Conservation (phyloP, 306 rosid species). For the Sicyos edulis region DNA sequence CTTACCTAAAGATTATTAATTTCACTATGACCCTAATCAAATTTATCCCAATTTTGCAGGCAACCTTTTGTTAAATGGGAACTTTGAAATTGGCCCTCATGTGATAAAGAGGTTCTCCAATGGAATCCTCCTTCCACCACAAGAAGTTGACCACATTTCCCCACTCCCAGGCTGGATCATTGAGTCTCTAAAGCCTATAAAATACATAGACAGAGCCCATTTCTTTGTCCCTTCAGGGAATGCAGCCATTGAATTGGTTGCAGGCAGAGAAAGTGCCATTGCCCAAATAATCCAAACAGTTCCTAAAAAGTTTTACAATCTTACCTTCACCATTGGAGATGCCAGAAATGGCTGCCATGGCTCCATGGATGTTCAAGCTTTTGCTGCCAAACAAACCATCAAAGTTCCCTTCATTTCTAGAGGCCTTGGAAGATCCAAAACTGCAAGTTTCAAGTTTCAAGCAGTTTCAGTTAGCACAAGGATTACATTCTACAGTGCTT, state of each 20-base stretch:
- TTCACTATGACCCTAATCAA: too few relatives aligned
- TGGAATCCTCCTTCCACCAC: constrained; percentile 44
- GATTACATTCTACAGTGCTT: constrained; percentile 42
- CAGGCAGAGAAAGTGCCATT: constrained; percentile 46
- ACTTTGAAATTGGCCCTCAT: constrained; percentile 47
- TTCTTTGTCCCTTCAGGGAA: constrained; percentile 42
- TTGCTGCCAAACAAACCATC: constrained; percentile 40
- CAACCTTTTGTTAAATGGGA: constrained; percentile 41
- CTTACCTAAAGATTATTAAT: too few relatives aligned
- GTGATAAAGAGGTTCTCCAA: constrained; percentile 47
- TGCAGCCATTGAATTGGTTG: constrained; percentile 41
- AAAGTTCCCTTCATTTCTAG: constrained; percentile 31
- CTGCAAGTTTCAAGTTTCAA: constrained; percentile 39
- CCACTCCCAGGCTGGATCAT: constrained; percentile 55
- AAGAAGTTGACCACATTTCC: constrained; percentile 30
- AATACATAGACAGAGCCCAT: constrained; percentile 41
- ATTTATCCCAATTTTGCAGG: constrained; percentile 22
- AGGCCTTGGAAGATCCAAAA: constrained; percentile 40
- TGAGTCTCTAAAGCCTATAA: constrained; percentile 52
- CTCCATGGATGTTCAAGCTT: constrained; percentile 42
- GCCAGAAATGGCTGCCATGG: constrained; percentile 51
- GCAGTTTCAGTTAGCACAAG: constrained; percentile 32
- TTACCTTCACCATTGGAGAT: constrained; percentile 49
- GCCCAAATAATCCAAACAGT: constrained; percentile 47
- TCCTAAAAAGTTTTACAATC: constrained; percentile 36